Evolutionary conservation across 1,139 yeast species (phyloP).

Genomic region (Debaryomycetaceae sp.): DNA sequence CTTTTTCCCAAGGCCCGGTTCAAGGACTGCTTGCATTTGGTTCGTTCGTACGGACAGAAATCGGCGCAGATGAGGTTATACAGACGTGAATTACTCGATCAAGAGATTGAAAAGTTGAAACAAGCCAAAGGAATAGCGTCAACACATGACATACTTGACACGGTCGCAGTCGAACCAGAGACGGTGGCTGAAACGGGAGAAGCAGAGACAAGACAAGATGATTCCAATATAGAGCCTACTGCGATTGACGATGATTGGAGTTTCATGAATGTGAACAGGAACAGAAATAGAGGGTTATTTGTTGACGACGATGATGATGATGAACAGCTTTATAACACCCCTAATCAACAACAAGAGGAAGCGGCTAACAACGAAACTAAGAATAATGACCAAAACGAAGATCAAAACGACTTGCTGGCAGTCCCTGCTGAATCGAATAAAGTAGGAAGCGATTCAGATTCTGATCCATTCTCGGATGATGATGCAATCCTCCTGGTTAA

Average conservation of each 20-base stretch:
- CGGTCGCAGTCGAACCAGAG: not conserved
- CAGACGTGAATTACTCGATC: slow-evolving; percentile 34
- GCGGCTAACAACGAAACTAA: not conserved
- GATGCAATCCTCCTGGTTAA: slow-evolving; percentile 11
- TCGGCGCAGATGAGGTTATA: slow-evolving; percentile 33
- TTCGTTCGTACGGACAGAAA: slow-evolving; percentile 31
- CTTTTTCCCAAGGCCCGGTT: slow-evolving; percentile 77
- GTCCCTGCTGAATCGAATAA: not conserved
- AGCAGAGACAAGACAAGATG: slow-evolving; percentile 7
- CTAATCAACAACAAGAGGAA: not conserved
- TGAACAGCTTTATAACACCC: slow-evolving; percentile 16
- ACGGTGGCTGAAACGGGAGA: slow-evolving; percentile 3
- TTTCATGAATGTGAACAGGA: slow-evolving; percentile 22
- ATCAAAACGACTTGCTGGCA: not conserved
- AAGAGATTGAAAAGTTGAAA: slow-evolving; percentile 32
- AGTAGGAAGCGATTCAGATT: slow-evolving; percentile 8
- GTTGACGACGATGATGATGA: slow-evolving; percentile 28
- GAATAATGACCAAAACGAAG: not conserved
- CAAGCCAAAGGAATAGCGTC: slow-evolving; percentile 31
- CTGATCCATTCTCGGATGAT: slow-evolving; percentile 20
- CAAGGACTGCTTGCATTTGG: slow-evolving; percentile 49
- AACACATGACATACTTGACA: slow-evolving; percentile 2
- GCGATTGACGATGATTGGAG: slow-evolving; percentile 35
- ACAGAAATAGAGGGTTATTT: slow-evolving; percentile 20
- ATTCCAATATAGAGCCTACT: slow-evolving; percentile 5